Evolutionary conservation across 169 alveolate species (phyloP).

Genomic region (Miamiensis avidus): DNA sequence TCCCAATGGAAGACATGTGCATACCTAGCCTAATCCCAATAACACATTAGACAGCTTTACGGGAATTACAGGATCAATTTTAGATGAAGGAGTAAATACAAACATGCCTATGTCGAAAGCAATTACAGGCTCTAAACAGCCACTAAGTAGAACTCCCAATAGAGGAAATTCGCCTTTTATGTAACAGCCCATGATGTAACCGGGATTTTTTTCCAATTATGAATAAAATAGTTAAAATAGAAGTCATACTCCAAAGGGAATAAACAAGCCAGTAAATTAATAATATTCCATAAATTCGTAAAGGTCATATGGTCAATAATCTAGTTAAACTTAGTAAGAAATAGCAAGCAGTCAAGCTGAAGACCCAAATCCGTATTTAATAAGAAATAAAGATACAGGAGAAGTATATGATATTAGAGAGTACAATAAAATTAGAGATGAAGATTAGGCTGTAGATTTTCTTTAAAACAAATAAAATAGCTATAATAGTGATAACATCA

Average conservation of each 20-base stretch:
- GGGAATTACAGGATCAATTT: slow-evolving; percentile 13
- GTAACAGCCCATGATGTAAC: background rate
- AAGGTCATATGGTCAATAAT: background rate
- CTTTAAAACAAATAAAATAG: no score
- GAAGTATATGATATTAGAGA: slow-evolving; percentile 22
- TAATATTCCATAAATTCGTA: no score
- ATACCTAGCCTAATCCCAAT: no score
- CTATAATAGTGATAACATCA: background rate
- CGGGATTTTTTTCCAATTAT: background rate
- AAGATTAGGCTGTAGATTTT: background rate
- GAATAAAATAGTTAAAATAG: background rate
- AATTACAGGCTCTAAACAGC: background rate
- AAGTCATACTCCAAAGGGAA: no score
- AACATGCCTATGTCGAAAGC: background rate
- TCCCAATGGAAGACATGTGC: no score
- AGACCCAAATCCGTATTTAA: slow-evolving; percentile 9
- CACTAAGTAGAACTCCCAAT: background rate
- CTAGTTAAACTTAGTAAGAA: no score
- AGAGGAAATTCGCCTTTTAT: background rate
- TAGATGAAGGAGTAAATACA: slow-evolving; percentile 15
- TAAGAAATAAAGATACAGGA: slow-evolving; percentile 30
- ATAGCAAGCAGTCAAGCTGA: background rate
- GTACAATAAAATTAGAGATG: background rate
- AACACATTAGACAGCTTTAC: background rate
- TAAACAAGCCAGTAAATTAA: background rate